Conservation (phyloP, 1,284 basidiomycete genomes). For the Phaffia rhodozyma region DNA sequence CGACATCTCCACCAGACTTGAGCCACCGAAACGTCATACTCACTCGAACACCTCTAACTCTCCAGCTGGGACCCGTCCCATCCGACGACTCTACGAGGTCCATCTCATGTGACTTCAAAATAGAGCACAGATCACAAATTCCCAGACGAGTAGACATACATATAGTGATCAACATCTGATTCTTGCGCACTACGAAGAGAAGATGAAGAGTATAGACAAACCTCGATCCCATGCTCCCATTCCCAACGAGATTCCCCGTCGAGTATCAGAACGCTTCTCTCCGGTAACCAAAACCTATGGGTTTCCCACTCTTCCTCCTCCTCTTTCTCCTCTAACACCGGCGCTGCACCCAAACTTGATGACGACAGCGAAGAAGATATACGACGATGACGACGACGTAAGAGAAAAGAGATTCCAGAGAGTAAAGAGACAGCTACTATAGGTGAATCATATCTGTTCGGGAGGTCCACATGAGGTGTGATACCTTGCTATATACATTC, state of each 20-base stretch:
- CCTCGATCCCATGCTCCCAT: conserved; percentile 39
- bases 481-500: conserved; percentile 30
- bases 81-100: conserved; percentile 11
- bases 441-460: conserved; percentile 31
- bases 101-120: not conserved
- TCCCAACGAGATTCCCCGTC: conserved; percentile 35
- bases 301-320: not conserved
- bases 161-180: not conserved
- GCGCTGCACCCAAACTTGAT: not conserved
- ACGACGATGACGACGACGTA: not conserved
- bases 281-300: conserved; percentile 35
- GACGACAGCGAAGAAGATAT: not conserved
- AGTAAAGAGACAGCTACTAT: conserved; percentile 17
- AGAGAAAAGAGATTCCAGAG: conserved; percentile 9
- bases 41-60: conserved; percentile 27
- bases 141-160: not conserved
- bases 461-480: conserved; percentile 37
- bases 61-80: not conserved
- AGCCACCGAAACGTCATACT: conserved; percentile 35
- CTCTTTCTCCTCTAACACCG: not conserved
- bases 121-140: not conserved
- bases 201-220: not conserved
- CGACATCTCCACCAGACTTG: conserved; percentile 29
- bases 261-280: conserved; percentile 33
- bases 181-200: not conserved